These are phyloP conservation scores for Alternaria sp. DNA, from an alignment of 2,329 filamentous ascomycete genomes.

Conservation along the genomic window DNA sequence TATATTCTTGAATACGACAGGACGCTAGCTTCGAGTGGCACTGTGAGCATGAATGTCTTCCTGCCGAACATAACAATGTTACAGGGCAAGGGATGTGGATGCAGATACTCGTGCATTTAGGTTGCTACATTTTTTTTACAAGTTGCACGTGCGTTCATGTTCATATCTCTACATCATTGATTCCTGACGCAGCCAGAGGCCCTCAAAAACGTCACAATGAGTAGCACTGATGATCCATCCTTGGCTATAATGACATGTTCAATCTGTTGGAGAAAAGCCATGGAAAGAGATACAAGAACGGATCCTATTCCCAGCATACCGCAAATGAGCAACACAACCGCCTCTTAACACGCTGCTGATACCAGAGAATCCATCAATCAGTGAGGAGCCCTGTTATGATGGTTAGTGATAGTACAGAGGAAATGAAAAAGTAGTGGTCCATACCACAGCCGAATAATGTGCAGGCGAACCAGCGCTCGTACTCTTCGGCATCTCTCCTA, in stretches of 20 bases:
- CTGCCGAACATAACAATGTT: not conserved
- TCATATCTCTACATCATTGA: too few relatives aligned
- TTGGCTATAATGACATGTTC: not conserved
- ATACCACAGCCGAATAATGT: not conserved
- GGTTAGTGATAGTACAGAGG: not conserved
- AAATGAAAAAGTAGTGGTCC: not conserved
- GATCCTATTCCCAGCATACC: not conserved
- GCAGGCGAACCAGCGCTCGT: not conserved
- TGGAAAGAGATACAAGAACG: not conserved
- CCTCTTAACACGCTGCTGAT: not conserved
- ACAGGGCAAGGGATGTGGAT: too few relatives aligned
- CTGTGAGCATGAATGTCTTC: not conserved
- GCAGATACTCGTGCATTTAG: too few relatives aligned
- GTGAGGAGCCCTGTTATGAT: not conserved
- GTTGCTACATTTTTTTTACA: too few relatives aligned
- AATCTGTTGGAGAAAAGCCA: not conserved
- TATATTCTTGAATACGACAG: too few relatives aligned
- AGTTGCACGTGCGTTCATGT: too few relatives aligned
- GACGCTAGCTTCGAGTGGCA: too few relatives aligned
- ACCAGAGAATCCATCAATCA: not conserved
- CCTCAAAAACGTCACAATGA: not conserved
- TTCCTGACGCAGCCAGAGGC: not conserved
- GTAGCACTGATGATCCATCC: not conserved
- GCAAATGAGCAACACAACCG: not conserved
- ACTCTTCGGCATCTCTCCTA: not conserved